These are phyloP conservation scores for Calycina herbarum DNA, from an alignment of 2,329 filamentous ascomycete genomes.

Conservation along the genomic window DNA sequence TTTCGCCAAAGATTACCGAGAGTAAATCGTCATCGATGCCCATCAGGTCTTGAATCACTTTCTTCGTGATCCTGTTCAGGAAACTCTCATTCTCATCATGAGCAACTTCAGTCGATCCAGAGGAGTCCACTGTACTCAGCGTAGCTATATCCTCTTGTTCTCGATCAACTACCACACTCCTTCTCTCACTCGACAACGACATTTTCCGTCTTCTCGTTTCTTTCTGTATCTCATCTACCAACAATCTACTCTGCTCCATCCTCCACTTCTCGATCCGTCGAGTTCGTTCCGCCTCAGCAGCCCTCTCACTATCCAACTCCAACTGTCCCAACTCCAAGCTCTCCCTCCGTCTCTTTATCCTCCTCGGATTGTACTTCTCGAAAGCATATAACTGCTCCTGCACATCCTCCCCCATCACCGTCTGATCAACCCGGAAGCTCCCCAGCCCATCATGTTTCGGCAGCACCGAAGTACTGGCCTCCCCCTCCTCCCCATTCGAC, in stretches of 20 bases:
- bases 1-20: conserved; percentile 83
- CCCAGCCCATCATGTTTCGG: conserved; percentile 91
- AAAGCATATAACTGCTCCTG: conserved; percentile 90
- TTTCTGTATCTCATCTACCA: conserved; percentile 85
- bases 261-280: conserved; percentile 90
- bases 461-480: conserved; percentile 60
- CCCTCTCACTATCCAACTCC: conserved; percentile 53
- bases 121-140: conserved; percentile 30
- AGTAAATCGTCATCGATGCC: conserved; percentile 86
- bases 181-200: conserved; percentile 53
- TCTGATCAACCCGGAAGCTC: conserved; percentile 69
- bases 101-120: conserved; percentile 35
- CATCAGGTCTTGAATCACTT: conserved; percentile 84
- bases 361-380: conserved; percentile 77
- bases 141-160: conserved; percentile 37
- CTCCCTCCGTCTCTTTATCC: conserved; percentile 56
- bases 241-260: conserved; percentile 80
- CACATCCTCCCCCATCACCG: conserved; percentile 54
- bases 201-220: conserved; percentile 73
- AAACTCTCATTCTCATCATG: conserved; percentile 64
- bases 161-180: conserved; percentile 34
- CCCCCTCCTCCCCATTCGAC: conserved; percentile 15
- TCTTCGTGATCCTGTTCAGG: conserved; percentile 78
- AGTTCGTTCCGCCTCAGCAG: conserved; percentile 71
- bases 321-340: conserved; percentile 52